These are phyloP conservation scores for Backusella mclennaniae DNA, from an alignment of 192 early-diverging fungal genomes.

Conservation along the genomic window DNA sequence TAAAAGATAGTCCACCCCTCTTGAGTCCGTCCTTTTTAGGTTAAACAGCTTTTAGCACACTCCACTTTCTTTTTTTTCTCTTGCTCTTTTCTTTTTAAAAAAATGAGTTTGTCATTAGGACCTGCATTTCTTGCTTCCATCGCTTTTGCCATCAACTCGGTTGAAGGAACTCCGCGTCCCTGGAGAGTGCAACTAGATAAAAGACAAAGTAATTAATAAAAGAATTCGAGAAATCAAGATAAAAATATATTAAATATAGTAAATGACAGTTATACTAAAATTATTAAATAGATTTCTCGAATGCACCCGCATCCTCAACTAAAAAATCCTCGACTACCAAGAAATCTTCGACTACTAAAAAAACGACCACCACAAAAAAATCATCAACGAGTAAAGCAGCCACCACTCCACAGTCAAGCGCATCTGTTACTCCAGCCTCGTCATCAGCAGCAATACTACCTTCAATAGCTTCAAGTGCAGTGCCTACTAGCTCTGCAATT, in stretches of 20 bases:
- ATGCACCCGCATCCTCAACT: background rate
- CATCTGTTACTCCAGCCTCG: background rate
- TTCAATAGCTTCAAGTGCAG: background rate
- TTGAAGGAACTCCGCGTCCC: background rate
- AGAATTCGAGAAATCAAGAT: background rate
- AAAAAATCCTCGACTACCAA: background rate
- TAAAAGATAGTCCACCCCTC: background rate
- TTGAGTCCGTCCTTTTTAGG: background rate
- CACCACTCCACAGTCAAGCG: background rate
- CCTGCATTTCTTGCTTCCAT: conserved; percentile 9
- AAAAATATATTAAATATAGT: background rate
- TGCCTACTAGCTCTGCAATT: background rate
- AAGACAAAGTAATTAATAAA: background rate
- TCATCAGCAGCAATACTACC: background rate
- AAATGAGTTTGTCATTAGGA: conserved; percentile 11
- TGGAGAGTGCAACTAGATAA: background rate
- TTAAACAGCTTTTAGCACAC: background rate
- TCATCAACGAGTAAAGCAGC: background rate
- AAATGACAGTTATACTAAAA: background rate
- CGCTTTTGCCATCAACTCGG: background rate
- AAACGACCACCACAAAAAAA: background rate
- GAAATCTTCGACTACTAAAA: conserved; percentile 3
- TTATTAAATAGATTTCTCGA: conserved; percentile 1
- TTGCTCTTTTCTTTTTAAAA: background rate
- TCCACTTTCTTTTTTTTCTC: background rate